Base-by-base conservation (phyloP, 352 stramenopile species). In the Globisporangium carolinianum region DNA sequence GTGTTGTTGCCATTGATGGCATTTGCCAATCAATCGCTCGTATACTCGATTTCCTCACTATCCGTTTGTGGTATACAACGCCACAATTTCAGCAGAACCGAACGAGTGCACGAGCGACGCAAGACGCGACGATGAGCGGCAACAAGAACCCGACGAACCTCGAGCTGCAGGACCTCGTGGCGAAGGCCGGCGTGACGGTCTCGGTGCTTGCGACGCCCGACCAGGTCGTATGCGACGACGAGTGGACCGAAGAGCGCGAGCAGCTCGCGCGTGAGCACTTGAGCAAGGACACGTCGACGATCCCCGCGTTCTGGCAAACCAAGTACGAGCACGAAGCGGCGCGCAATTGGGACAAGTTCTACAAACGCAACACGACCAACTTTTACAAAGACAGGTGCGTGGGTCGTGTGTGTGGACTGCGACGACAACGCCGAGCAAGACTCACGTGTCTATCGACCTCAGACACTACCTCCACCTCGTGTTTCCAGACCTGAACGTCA, bases 321-420 rank as follows among this genome's bases (percentile, higher is more conserved):
- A 93, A 95, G 62, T 95, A 94, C 62, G 83, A 95, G 58, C 60
- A 78, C 11, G 77, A 95, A 41, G 85, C 89, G 0, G 78, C 81
- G 49, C 87, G 86, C 67, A 95, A 78, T 66, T 98, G 94, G 94
- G 87, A 98, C 68, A 84, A 87, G 60, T 98, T 98, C 70, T 98
- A 98, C 72, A 85, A 93, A 53, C 77, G 87, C 53, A 97, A 98
- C 73, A 76, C 80, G 49, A 97, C 79, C 54, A 96, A 97, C 58
- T 98, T 98, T 69, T 98, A 98, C 76, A 97, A 98, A 69, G 91
- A 98, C 78, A 68, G 89, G 62, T 87, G 47, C 18, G 60, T 37
- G 4, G 11, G 10, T 46, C 24, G 4, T 37, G 10, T 43, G 5
- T 51, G n/a, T 41, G 14, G 41, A 18, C 5, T 47, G n/a, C 11